A percentile compares a stretch with the other conserved stretches of the same genome.
Conservation (phyloP, 805 yeast species). For the Cyberlindnera americana region DNA sequence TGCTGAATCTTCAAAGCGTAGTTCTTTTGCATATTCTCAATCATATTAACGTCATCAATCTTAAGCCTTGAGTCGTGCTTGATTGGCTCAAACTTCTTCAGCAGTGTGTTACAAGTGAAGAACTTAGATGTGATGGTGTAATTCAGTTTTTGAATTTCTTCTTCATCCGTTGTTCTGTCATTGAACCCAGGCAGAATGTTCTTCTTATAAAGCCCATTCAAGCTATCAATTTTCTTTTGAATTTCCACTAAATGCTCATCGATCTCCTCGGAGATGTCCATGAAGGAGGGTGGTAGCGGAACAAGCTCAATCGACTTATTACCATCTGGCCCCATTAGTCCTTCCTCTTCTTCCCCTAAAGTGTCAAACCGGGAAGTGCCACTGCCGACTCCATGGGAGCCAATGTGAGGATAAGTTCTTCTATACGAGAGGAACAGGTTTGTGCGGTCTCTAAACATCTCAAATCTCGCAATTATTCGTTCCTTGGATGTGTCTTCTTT, state of each 20-base stretch:
- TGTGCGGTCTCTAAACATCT: slow-evolving; percentile 93
- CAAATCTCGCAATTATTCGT: not conserved
- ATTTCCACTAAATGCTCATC: slow-evolving; percentile 58
- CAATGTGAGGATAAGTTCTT: slow-evolving; percentile 76
- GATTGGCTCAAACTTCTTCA: slow-evolving; percentile 59
- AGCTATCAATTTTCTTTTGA: slow-evolving; percentile 49
- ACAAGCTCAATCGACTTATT: slow-evolving; percentile 50
- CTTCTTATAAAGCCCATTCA: slow-evolving; percentile 72
- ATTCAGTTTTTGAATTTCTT: slow-evolving; percentile 74
- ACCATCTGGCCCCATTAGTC: slow-evolving; percentile 24
- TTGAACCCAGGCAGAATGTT: slow-evolving; percentile 84
- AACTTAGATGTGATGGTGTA: slow-evolving; percentile 69
- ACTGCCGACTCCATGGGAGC: slow-evolving; percentile 21
- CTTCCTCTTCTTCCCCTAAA: slow-evolving; percentile 31
- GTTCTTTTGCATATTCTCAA: slow-evolving; percentile 76
- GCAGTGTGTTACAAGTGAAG: slow-evolving; percentile 72
- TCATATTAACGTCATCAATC: slow-evolving; percentile 54
- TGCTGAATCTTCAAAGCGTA: slow-evolving; percentile 85
- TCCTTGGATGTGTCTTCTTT: not conserved
- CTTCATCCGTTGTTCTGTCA: slow-evolving; percentile 74
- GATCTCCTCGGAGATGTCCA: slow-evolving; percentile 68
- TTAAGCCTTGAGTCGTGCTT: slow-evolving; percentile 30
- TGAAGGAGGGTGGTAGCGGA: slow-evolving; percentile 71
- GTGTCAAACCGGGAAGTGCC: slow-evolving; percentile 25
- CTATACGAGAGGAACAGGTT: slow-evolving; percentile 85